A percentile compares a stretch with the other conserved stretches of the same genome.
Evolutionary conservation across 345 rosid genomes (phyloP).

Genomic region (Cardamine occulta): DNA sequence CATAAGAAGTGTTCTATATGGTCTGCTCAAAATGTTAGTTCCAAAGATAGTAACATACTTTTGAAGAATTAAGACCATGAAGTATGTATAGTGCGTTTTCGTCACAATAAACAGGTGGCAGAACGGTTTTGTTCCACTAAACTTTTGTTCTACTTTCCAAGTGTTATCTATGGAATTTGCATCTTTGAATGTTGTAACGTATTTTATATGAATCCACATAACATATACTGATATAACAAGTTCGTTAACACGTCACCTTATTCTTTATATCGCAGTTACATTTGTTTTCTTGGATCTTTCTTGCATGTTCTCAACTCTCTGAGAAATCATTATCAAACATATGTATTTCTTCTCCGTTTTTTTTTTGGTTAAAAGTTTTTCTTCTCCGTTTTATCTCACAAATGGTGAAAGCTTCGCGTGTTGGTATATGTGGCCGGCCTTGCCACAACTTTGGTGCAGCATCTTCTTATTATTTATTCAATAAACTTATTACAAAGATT

Average conservation of each 20-base stretch:
- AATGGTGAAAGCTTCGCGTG: conserved; percentile 33
- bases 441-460: conserved; percentile 26
- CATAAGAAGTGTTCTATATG: neutral
- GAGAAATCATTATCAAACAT: conserved; percentile 16
- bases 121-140: neutral
- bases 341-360: neutral
- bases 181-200: conserved; percentile 14
- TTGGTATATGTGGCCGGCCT: conserved; percentile 33
- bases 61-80: neutral
- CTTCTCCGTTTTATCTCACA: conserved; percentile 16
- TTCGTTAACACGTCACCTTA: conserved; percentile 5
- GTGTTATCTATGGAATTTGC: neutral
- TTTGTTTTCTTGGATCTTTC: neutral
- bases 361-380: neutral
- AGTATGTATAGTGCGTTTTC: neutral
- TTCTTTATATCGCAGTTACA: neutral
- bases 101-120: neutral
- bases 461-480: conserved; percentile 27
- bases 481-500: neutral
- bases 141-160: neutral
- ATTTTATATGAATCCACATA: conserved; percentile 13
- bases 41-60: neutral
- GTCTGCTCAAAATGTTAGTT: neutral
- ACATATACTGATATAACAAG: neutral
- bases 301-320: neutral